Evolutionary conservation across 2,329 filamentous ascomycete species (phyloP), one percentile per base, ranked within the genome.

Genomic region (Macrophomina tecta): DNA sequence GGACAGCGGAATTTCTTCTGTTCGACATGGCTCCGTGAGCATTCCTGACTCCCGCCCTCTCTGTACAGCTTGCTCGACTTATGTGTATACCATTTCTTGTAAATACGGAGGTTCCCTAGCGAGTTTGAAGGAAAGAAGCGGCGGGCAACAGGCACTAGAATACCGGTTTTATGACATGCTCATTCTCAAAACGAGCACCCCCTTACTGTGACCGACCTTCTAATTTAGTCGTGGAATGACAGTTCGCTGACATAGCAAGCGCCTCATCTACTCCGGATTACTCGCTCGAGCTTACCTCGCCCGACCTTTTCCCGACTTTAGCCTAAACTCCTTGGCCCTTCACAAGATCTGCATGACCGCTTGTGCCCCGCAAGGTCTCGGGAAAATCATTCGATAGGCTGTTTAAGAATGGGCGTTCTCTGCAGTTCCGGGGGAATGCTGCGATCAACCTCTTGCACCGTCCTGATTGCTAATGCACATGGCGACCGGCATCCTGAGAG

Each of bases 1-100:
- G 75, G 72, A 68, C 75, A 4, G 82, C 82, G 0, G 82, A 84
- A 71, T 83, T 84, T 58, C 73, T 84, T 71, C 69, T 84, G 63
- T 84, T 84, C 64, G 82, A 84, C 68, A 81, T 84, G 82, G 82
- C 18, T 5, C 32, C 58, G 14, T 62, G 40, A 62, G 40, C 16
- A 8, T 23, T 23, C 2, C 3, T 23, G 23, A 23, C 23, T 23
- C 23, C 2, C 23, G 23, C 23, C 23, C 1, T 23, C 23, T 23
- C 23, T 23, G 23, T 23, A 23, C 23, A 23, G 23, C 23, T 23
- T 23, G 23, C 23, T 23, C 23, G 23, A 23, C 23, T 23, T 23
- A 23, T 23, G 23, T 23, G 23, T 23, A 36, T 36, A 18, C 8
- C 11, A 12, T 48, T 28, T 16, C 18, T 12, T 40, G n/a, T 56